Evolutionary conservation across 306 rosid genomes (phyloP).

Genomic region (Cicer chorassanicum): DNA sequence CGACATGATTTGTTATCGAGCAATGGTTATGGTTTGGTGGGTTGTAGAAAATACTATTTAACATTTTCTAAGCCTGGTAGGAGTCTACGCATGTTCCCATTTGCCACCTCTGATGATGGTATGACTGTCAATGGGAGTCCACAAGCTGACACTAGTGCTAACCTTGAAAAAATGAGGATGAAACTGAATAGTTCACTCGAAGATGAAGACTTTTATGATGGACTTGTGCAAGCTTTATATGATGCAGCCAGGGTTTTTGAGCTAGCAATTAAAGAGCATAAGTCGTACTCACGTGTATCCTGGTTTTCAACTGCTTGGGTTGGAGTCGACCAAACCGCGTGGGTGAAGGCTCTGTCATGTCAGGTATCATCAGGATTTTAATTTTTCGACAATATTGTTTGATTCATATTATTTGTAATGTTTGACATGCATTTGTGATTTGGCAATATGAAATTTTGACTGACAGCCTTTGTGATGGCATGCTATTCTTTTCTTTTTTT

Average conservation of each 20-base stretch:
- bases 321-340: conserved; percentile 86
- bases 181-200: conserved; percentile 72
- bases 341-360: conserved; percentile 84
- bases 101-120: conserved; percentile 82
- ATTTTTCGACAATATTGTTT: conserved; percentile 20
- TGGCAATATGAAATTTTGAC: conserved; percentile 18
- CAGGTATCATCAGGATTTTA: conserved; percentile 61
- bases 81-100: conserved; percentile 47
- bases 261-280: conserved; percentile 80
- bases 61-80: conserved; percentile 55
- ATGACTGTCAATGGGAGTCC: conserved; percentile 78
- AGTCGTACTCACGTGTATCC: conserved; percentile 55
- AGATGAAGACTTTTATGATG: conserved; percentile 69
- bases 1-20: conserved; percentile 53
- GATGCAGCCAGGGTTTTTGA: conserved; percentile 95
- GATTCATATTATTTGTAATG: conserved; percentile 24
- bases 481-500: background rate
- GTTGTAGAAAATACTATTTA: conserved; percentile 54
- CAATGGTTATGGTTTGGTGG: conserved; percentile 42
- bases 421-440: conserved; percentile 26
- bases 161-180: conserved; percentile 71
- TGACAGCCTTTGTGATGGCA: conserved; percentile 37
- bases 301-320: conserved; percentile 93
- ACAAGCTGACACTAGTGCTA: conserved; percentile 64
- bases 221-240: conserved; percentile 82